These are phyloP conservation scores for Isatis tinctoria DNA, from an alignment of 345 rosid species.

Conservation along the genomic window DNA sequence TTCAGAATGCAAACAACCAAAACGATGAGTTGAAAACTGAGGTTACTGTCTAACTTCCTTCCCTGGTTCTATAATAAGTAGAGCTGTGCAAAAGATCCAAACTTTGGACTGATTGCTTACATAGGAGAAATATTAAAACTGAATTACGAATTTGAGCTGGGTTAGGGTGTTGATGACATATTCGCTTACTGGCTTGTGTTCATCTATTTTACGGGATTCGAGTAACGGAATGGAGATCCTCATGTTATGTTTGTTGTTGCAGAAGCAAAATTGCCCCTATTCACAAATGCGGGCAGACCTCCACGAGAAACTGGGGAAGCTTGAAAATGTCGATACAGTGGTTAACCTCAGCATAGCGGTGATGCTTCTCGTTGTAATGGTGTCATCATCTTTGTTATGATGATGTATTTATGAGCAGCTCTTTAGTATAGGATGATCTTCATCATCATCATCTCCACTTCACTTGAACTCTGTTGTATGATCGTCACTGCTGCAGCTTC, in stretches of 20 bases:
- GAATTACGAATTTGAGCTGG: not conserved
- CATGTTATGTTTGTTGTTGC: conserved; percentile 22
- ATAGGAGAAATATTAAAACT: not conserved
- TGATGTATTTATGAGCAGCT: conserved; percentile 9
- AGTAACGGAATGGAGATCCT: not conserved
- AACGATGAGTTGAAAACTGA: conserved; percentile 28
- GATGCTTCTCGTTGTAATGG: conserved; percentile 40
- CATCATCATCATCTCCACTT: not conserved
- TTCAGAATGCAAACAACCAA: conserved; percentile 18
- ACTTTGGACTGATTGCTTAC: not conserved
- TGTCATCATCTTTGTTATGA: conserved; percentile 23
- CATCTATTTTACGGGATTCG: not conserved
- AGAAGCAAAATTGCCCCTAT: conserved; percentile 49
- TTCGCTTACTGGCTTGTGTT: not conserved
- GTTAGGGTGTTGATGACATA: not conserved
- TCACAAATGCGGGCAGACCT: conserved; percentile 33
- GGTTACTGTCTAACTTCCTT: conserved; percentile 28
- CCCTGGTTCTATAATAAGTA: not conserved
- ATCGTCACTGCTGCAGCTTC: not conserved
- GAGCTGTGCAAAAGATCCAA: not conserved
- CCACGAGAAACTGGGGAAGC: conserved; percentile 33
- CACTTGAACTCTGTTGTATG: conserved; percentile 1
- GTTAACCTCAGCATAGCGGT: conserved; percentile 56
- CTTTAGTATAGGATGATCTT: not conserved
- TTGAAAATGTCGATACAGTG: conserved; percentile 50